These are phyloP conservation scores for Martensiomyces pterosporus DNA, from an alignment of 192 early-diverging fungal genomes.

Conservation along the genomic window DNA sequence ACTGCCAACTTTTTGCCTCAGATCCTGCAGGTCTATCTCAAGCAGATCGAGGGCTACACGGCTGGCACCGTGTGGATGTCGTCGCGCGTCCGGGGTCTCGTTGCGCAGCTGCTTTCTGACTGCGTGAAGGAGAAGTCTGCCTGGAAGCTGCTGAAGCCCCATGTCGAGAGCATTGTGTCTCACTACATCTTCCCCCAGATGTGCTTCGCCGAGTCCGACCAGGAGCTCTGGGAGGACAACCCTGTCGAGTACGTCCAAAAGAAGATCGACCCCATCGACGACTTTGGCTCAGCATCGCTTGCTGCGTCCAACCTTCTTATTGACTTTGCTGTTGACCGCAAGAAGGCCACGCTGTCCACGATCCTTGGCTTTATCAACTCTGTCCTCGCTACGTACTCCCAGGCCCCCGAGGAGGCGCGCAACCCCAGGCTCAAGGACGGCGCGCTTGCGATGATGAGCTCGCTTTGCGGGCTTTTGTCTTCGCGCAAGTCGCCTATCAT, in stretches of 20 bases:
- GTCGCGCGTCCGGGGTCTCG: slow-evolving; percentile 62
- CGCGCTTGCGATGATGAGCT: slow-evolving; percentile 82
- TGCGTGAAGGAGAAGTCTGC: slow-evolving; percentile 84
- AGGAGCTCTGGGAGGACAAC: slow-evolving; percentile 89
- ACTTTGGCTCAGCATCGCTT: slow-evolving; percentile 70
- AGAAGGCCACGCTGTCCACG: slow-evolving; percentile 71
- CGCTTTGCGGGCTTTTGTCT: slow-evolving; percentile 65
- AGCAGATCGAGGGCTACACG: slow-evolving; percentile 74
- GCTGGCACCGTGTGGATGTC: slow-evolving; percentile 71
- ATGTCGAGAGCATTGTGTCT: slow-evolving; percentile 73
- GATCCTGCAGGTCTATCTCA: slow-evolving; percentile 80
- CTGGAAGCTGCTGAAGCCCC: slow-evolving; percentile 88
- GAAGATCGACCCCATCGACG: slow-evolving; percentile 76
- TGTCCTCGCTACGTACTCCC: slow-evolving; percentile 65
- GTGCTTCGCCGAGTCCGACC: slow-evolving; percentile 81
- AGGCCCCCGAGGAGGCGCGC: slow-evolving; percentile 62
- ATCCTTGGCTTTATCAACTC: slow-evolving; percentile 78
- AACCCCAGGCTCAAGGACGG: slow-evolving; percentile 83
- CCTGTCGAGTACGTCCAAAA: slow-evolving; percentile 88
- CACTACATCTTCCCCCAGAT: slow-evolving; percentile 92
- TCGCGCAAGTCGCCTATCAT: slow-evolving; percentile 69
- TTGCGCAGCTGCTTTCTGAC: slow-evolving; percentile 73
- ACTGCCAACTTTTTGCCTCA: slow-evolving; percentile 86
- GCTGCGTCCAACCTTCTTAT: slow-evolving; percentile 77
- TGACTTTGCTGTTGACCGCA: slow-evolving; percentile 71